phyloP scores from a whole-genome alignment of 2,329 filamentous ascomycete species.

The Sarocladium brachiariae region DNA sequence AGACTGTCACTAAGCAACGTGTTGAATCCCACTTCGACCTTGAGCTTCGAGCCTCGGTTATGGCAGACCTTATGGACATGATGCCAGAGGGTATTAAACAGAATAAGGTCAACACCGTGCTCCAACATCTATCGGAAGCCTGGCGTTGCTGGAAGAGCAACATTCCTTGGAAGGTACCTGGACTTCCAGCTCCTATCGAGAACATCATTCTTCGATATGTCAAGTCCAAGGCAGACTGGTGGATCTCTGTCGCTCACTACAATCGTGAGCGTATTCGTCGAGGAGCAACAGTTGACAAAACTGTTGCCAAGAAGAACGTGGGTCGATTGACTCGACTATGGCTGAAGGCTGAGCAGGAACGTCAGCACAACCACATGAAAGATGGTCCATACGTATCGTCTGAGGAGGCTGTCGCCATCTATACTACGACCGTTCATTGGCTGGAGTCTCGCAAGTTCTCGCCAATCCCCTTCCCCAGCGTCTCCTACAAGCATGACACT shows the following conservation, averaged over 20 bases:
- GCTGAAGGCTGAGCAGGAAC: slow-evolving; percentile 96
- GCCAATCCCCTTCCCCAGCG: slow-evolving; percentile 95
- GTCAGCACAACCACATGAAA: slow-evolving; percentile 99
- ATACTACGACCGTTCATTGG: slow-evolving; percentile 98
- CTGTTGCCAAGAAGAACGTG: slow-evolving; percentile 98
- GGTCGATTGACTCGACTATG: slow-evolving; percentile 90
- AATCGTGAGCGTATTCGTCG: slow-evolving; percentile 95
- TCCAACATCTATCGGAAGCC: slow-evolving; percentile 94
- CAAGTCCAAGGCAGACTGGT: slow-evolving; percentile 99
- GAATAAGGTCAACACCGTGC: slow-evolving; percentile 96
- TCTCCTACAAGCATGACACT: slow-evolving; percentile 99
- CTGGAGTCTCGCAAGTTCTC: slow-evolving; percentile 97
- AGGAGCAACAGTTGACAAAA: slow-evolving; percentile 97
- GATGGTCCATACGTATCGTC: slow-evolving; percentile 97
- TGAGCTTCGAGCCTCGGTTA: slow-evolving; percentile 93
- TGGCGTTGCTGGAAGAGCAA: slow-evolving; percentile 99
- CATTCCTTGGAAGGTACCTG: slow-evolving; percentile 98
- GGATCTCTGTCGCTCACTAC: slow-evolving; percentile 98
- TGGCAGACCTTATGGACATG: slow-evolving; percentile 99
- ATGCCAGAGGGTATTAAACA: slow-evolving; percentile 99
- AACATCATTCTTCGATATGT: slow-evolving; percentile 98
- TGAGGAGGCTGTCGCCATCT: slow-evolving; percentile 96
- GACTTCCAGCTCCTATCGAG: slow-evolving; percentile 91
- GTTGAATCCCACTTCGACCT: slow-evolving; percentile 98
- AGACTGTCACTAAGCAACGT: slow-evolving; percentile 98